phyloP scores from a whole-genome alignment of 2,329 filamentous ascomycete species.

The Xylariaceae sp. region DNA sequence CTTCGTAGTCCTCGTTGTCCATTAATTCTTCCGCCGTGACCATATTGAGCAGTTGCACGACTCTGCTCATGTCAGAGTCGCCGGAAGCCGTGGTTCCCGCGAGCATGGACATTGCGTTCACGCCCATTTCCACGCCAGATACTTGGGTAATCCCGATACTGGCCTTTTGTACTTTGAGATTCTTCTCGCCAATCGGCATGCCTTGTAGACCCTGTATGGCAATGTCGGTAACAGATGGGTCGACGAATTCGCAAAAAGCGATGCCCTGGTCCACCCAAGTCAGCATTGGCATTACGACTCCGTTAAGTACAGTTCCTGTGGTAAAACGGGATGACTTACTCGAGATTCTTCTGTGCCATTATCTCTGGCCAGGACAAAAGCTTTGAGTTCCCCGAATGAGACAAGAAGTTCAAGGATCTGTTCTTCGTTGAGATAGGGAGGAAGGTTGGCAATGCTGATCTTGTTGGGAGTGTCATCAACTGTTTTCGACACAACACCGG shows the following conservation, averaged over 20 bases:
- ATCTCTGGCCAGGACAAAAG: conserved; percentile 88
- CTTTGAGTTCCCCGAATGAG: conserved; percentile 89
- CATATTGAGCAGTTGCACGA: conserved; percentile 96
- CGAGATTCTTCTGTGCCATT: conserved; percentile 79
- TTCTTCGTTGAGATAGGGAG: conserved; percentile 82
- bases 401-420: conserved; percentile 87
- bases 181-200: conserved; percentile 87
- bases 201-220: conserved; percentile 89
- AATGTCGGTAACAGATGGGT: conserved; percentile 73
- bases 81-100: conserved; percentile 76
- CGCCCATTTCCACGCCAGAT: conserved; percentile 86
- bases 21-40: conserved; percentile 93
- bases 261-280: conserved; percentile 65
- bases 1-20: conserved; percentile 92
- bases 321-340: conserved; percentile 51
- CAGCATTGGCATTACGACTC: background rate
- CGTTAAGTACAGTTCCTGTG: background rate
- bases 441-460: conserved; percentile 88
- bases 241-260: conserved; percentile 92
- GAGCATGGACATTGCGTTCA: conserved; percentile 97
- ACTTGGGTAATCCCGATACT: conserved; percentile 95
- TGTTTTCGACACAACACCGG: conserved; percentile 72
- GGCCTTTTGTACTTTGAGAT: conserved; percentile 81
- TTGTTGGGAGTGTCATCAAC: conserved; percentile 95
- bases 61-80: conserved; percentile 75